phyloP scores from a whole-genome alignment of 176 grass and related monocot genomes.

The Rhynchospora tenuis region DNA sequence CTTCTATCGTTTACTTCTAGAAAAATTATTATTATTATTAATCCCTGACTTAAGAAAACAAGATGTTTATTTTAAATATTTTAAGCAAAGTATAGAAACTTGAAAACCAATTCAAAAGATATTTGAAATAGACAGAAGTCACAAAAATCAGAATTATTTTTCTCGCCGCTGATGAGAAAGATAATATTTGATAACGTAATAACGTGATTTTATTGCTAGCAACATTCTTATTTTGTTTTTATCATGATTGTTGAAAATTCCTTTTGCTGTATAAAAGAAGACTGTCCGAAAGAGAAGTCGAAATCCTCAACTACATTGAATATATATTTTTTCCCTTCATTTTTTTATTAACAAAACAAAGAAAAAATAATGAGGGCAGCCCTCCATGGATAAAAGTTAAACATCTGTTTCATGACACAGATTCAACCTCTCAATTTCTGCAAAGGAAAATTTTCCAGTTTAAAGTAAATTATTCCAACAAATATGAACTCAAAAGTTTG shows the following conservation, averaged over 20 bases:
- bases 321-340: background rate
- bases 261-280: background rate
- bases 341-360: background rate
- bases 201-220: no score
- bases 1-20: no score
- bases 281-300: no score
- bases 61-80: background rate
- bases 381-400: background rate
- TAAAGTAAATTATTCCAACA: conserved; percentile 21
- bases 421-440: conserved; percentile 49
- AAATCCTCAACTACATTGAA: background rate
- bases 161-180: no score
- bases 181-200: no score
- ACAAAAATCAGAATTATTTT: no score
- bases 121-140: no score
- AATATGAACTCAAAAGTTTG: background rate
- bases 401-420: background rate
- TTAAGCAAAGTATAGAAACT: background rate
- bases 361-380: no score
- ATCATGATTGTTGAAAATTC: background rate
- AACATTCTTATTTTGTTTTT: background rate
- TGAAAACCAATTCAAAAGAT: background rate
- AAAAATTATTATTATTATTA: no score
- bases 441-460: conserved; percentile 29
- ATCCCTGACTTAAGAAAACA: no score